Conservation (phyloP, 2,329 filamentous ascomycete genomes). For the Ramularia endophylla region DNA sequence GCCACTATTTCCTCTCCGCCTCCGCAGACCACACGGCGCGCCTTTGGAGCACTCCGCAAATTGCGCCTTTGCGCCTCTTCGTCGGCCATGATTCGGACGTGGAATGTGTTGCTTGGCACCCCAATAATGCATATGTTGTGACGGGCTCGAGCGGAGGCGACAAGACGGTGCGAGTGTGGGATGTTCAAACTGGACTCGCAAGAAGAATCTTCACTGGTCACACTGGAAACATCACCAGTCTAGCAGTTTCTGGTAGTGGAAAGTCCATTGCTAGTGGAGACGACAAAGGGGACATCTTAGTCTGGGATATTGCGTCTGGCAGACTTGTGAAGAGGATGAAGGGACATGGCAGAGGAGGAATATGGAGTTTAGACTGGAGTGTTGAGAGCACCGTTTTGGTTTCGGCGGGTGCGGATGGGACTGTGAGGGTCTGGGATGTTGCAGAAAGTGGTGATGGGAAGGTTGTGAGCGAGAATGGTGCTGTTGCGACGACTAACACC, state of each 20-base stretch:
- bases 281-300: slow-evolving; percentile 77
- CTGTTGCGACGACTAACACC: slow-evolving; percentile 6
- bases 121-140: slow-evolving; percentile 89
- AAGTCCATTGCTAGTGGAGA: slow-evolving; percentile 89
- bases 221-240: slow-evolving; percentile 74
- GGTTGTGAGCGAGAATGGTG: slow-evolving; percentile 44
- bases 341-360: slow-evolving; percentile 86
- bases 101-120: slow-evolving; percentile 89
- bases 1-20: slow-evolving; percentile 87
- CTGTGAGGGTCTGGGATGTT: slow-evolving; percentile 91
- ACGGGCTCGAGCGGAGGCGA: slow-evolving; percentile 72
- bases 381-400: slow-evolving; percentile 87
- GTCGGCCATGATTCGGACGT: slow-evolving; percentile 90
- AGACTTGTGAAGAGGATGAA: slow-evolving; percentile 85
- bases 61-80: slow-evolving; percentile 79
- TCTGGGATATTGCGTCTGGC: slow-evolving; percentile 91
- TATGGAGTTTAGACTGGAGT: slow-evolving; percentile 90
- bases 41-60: slow-evolving; percentile 88
- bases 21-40: slow-evolving; percentile 87
- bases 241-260: slow-evolving; percentile 82
- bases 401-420: slow-evolving; percentile 85
- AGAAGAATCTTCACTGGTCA: slow-evolving; percentile 92
- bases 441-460: slow-evolving; percentile 49
- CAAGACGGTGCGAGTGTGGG: slow-evolving; percentile 96
- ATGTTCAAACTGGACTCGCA: slow-evolving; percentile 77